Percentiles rank a stretch among this genome's conserved stretches.
Evolutionary conservation across 306 rosid genomes (phyloP).

Genomic region (Cicer pinnatifidum): DNA sequence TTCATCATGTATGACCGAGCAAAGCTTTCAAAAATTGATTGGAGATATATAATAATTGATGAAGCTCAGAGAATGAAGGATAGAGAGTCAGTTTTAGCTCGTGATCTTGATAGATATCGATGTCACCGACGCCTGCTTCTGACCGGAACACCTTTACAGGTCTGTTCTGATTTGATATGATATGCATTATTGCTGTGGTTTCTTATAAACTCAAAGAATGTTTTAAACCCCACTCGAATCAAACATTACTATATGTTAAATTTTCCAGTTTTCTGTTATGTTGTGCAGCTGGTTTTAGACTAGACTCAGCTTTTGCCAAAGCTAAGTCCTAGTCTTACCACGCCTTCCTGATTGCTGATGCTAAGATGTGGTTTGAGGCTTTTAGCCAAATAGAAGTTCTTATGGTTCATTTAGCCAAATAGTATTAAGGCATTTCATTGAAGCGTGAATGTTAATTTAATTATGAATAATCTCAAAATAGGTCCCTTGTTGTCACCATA

Average conservation of each 20-base stretch:
- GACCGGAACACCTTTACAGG: slow-evolving; percentile 99
- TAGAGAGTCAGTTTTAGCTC: slow-evolving; percentile 63
- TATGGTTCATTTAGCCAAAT: slow-evolving; percentile 23
- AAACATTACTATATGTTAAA: slow-evolving; percentile 19
- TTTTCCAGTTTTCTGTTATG: slow-evolving; percentile 36
- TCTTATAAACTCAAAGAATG: not conserved
- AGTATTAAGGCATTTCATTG: slow-evolving; percentile 4
- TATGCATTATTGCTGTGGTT: slow-evolving; percentile 24
- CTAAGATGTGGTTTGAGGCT: slow-evolving; percentile 36
- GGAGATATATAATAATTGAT: slow-evolving; percentile 49
- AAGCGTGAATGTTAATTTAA: slow-evolving; percentile 30
- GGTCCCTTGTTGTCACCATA: slow-evolving; percentile 26
- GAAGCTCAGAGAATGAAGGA: slow-evolving; percentile 56
- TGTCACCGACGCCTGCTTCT: slow-evolving; percentile 95
- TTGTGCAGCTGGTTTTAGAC: slow-evolving; percentile 17
- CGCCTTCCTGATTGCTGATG: slow-evolving; percentile 33
- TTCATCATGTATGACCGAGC: slow-evolving; percentile 98
- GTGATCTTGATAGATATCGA: slow-evolving; percentile 96
- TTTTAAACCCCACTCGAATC: slow-evolving; percentile 23
- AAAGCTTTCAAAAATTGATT: slow-evolving; percentile 80
- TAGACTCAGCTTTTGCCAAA: not conserved
- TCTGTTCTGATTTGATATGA: slow-evolving; percentile 40
- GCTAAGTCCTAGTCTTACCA: slow-evolving; percentile 17
- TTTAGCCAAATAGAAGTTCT: slow-evolving; percentile 9
- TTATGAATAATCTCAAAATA: slow-evolving; percentile 16